Evolutionary conservation across 352 stramenopile species (phyloP), one percentile per base, ranked within the genome.

Genomic region (Pythium oligandrum): DNA sequence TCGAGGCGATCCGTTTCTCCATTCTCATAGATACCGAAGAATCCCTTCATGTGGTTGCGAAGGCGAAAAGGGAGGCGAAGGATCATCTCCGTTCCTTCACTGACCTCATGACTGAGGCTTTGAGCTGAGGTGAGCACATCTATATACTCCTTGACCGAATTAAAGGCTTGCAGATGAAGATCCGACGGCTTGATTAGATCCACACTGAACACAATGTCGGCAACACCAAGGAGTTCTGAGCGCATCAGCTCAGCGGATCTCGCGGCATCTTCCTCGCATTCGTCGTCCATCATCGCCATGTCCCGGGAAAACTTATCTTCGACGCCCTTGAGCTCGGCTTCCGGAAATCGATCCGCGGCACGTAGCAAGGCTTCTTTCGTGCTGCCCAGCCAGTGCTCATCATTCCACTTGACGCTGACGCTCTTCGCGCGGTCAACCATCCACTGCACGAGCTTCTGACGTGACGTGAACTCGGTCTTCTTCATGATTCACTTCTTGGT

Each of bases 41-140:
- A 40, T 10, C 26, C 4, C 45, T 70, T 66, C 3, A 73, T 55
- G 4, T 68, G 57, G 2, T 68, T 68, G 11, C 66, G 71, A 11
- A 74, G 37, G 7, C 68, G 62, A 26, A 73, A 47, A 6, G 64
- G 61, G 5, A 66, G 7, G 6, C 5, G 50, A 32, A 74, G 39
- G 1, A 56, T 50, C 6, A n/a, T n/a, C n/a, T n/a, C n/a, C n/a
- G n/a, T n/a, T n/a, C n/a, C n/a, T n/a, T n/a, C n/a, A n/a, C n/a
- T n/a, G n/a, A n/a, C n/a, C n/a, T n/a, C n/a, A n/a, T n/a, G n/a
- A n/a, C n/a, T n/a, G n/a, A n/a, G n/a, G n/a, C n/a, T n/a, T n/a
- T n/a, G n/a, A n/a, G n/a, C n/a, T n/a, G n/a, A n/a, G n/a, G n/a
- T n/a, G n/a, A n/a, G n/a, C n/a, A n/a, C n/a, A n/a, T n/a, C n/a